Conservation (phyloP, 805 yeast genomes). For the Hanseniaspora pseudoguilliermondii region DNA sequence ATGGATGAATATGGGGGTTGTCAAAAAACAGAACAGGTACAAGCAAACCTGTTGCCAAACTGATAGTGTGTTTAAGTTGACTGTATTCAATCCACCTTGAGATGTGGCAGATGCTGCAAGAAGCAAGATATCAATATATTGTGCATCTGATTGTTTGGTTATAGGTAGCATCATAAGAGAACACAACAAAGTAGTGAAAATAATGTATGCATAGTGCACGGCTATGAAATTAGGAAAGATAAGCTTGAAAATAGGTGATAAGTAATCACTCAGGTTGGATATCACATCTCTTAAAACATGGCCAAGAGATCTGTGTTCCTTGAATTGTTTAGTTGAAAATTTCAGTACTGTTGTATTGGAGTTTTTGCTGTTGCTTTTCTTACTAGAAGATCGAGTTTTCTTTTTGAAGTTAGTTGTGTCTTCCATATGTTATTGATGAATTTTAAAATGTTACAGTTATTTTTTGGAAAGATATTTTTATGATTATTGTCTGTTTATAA, state of each 20-base stretch:
- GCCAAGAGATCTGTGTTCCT: constrained; percentile 29
- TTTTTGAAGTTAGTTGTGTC: neutral
- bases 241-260: constrained; percentile 30
- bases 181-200: constrained; percentile 44
- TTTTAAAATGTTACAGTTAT: no score
- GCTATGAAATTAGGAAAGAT: constrained; percentile 36
- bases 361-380: neutral
- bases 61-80: constrained; percentile 48
- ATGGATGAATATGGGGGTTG: constrained; percentile 85
- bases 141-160: constrained; percentile 31
- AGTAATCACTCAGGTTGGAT: constrained; percentile 22
- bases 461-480: no score
- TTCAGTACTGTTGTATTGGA: constrained; percentile 16
- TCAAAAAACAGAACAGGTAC: constrained; percentile 47
- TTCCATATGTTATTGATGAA: neutral
- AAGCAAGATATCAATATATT: constrained; percentile 71
- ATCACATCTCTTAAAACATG: constrained; percentile 30
- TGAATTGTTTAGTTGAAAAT: constrained; percentile 14
- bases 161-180: constrained; percentile 70
- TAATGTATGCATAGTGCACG: constrained; percentile 64
- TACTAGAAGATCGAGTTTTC: neutral
- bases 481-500: no score
- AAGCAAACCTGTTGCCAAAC: constrained; percentile 72
- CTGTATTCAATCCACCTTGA: constrained; percentile 84
- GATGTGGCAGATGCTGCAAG: constrained; percentile 66